Conservation (phyloP, 768 basidiomycete species). For the Cubamyces lactineus region DNA sequence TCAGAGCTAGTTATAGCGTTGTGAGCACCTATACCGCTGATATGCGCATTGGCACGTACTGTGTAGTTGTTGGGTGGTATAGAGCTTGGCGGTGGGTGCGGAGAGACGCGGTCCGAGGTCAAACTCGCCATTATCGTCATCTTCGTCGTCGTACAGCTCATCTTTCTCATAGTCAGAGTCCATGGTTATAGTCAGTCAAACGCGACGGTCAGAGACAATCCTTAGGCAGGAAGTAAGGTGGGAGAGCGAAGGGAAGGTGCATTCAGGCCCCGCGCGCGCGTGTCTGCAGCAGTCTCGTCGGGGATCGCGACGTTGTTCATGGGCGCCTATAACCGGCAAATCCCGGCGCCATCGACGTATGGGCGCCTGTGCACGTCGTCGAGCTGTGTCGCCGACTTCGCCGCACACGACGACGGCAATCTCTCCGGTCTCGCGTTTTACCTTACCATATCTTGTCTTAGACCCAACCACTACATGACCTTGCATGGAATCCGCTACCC, state of each 20-base stretch:
- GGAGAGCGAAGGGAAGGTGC: not conserved
- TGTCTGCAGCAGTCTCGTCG: not conserved
- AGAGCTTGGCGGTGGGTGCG: constrained; percentile 25
- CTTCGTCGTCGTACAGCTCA: constrained; percentile 24
- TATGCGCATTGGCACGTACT: constrained; percentile 15
- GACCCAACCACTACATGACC: constrained; percentile 7
- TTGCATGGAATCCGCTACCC: constrained; percentile 21
- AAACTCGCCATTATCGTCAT: constrained; percentile 24
- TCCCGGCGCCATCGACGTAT: constrained; percentile 9
- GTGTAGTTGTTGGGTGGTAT: constrained; percentile 30
- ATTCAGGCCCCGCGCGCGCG: not conserved
- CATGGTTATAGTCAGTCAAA: not conserved
- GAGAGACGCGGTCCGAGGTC: constrained; percentile 28
- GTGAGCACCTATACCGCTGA: not conserved
- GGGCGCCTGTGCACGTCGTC: constrained; percentile 7
- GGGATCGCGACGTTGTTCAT: not conserved
- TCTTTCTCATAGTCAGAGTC: constrained; percentile 26
- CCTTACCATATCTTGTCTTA: not conserved
- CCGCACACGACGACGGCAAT: constrained; percentile 10
- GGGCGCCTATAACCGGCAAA: constrained; percentile 15
- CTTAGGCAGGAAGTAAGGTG: not conserved
- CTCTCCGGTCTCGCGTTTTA: not conserved
- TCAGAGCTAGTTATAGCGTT: constrained; percentile 47
- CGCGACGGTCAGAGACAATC: not conserved
- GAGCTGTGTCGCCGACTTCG: constrained; percentile 14